A percentile compares a stretch with the other conserved stretches of the same genome.
Evolutionary conservation across 208 protist genomes (phyloP).

Genomic region (Acanthamoeba culbertsoni): DNA sequence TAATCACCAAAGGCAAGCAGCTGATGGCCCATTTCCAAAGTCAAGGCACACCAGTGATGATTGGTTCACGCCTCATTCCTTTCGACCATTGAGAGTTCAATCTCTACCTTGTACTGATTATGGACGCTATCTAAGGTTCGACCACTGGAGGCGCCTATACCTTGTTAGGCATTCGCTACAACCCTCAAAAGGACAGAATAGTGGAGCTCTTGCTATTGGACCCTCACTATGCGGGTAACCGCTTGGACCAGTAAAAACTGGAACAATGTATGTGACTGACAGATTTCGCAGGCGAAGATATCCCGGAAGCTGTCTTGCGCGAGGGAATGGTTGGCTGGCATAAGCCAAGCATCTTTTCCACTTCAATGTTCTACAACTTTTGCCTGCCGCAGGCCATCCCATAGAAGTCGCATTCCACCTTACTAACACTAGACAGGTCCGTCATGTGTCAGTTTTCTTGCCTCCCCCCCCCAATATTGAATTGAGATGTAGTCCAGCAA

Average conservation of each 20-base stretch:
- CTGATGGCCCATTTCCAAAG: background rate
- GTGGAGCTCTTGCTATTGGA: background rate
- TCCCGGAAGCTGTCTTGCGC: background rate
- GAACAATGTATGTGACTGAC: background rate
- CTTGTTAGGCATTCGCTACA: background rate
- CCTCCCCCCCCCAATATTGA: no score
- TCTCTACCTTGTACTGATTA: background rate
- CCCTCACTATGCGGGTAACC: background rate
- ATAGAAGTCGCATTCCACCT: background rate
- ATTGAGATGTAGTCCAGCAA: no score
- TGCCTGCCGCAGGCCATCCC: background rate
- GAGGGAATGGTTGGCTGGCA: background rate
- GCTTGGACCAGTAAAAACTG: no score
- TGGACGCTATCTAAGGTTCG: background rate
- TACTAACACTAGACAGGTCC: background rate
- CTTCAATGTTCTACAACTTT: slow-evolving; percentile 44
- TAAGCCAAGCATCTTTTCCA: background rate
- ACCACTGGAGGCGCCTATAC: slow-evolving; percentile 13
- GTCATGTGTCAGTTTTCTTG: no score
- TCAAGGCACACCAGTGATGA: background rate
- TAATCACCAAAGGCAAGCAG: slow-evolving; percentile 35
- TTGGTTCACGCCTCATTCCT: no score
- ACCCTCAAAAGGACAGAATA: background rate
- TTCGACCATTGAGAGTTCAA: no score
- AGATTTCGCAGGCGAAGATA: background rate